These are phyloP conservation scores for Zelonia costaricensis DNA, from an alignment of 208 protist genomes.

Conservation along the genomic window DNA sequence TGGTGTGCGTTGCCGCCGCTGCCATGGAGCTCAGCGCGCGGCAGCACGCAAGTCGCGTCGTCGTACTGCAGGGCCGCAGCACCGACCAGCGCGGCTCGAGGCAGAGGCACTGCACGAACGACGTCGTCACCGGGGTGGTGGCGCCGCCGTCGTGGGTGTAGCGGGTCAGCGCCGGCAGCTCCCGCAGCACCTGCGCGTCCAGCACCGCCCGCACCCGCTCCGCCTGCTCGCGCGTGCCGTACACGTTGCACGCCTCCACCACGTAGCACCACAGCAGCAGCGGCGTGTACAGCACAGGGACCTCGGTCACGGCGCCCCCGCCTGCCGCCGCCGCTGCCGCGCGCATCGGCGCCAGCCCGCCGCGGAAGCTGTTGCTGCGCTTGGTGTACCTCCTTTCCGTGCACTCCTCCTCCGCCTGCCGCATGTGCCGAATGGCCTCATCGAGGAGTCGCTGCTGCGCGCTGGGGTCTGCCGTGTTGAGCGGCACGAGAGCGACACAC, in stretches of 20 bases:
- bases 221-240: slow-evolving; percentile 22
- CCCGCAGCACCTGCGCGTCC: slow-evolving; percentile 18
- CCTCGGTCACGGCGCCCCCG: background rate
- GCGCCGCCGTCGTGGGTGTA: background rate
- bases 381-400: background rate
- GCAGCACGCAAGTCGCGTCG: slow-evolving; percentile 21
- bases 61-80: slow-evolving; percentile 20
- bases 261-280: slow-evolving; percentile 64
- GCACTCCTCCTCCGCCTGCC: slow-evolving; percentile 5
- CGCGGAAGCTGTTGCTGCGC: background rate
- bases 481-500: slow-evolving; percentile 48
- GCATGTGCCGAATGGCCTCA: slow-evolving; percentile 45
- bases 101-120: slow-evolving; percentile 32
- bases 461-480: slow-evolving; percentile 25
- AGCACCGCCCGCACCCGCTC: slow-evolving; percentile 12
- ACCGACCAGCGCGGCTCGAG: slow-evolving; percentile 21
- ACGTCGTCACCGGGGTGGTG: slow-evolving; percentile 6
- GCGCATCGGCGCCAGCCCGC: background rate
- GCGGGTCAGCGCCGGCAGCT: slow-evolving; percentile 2
- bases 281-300: slow-evolving; percentile 17
- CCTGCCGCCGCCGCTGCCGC: background rate
- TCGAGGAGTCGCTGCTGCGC: slow-evolving; percentile 44
- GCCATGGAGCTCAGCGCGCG: slow-evolving; percentile 21
- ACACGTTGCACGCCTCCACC: slow-evolving; percentile 18
- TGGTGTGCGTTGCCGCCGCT: background rate